Evolutionary conservation across 176 grass and related monocot genomes (phyloP).

Genomic region (Guadua angustifolia): DNA sequence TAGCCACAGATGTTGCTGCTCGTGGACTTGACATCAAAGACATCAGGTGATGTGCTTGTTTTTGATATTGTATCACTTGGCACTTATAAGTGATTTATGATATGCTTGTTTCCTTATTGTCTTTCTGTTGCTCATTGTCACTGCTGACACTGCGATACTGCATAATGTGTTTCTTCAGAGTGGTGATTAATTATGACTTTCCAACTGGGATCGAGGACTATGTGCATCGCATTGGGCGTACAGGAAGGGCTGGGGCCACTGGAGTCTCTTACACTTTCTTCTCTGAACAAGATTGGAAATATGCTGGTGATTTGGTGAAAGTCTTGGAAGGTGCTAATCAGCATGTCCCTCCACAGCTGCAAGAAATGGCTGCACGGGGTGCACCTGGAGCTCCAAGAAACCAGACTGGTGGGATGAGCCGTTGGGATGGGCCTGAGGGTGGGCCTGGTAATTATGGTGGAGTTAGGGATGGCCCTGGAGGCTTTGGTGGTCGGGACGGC

Average conservation of each 20-base stretch:
- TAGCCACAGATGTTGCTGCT: conserved; percentile 97
- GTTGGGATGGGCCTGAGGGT: conserved; percentile 55
- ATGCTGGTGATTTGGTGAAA: conserved; percentile 90
- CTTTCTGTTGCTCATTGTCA: conserved; percentile 35
- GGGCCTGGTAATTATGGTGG: conserved; percentile 53
- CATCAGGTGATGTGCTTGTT: conserved; percentile 63
- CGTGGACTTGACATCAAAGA: conserved; percentile 97
- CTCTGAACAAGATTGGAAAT: conserved; percentile 87
- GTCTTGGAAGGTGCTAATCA: conserved; percentile 92
- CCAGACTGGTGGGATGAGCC: conserved; percentile 58
- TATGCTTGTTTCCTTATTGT: conserved; percentile 14
- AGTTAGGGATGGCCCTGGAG: conserved; percentile 56
- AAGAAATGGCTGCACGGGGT: conserved; percentile 72
- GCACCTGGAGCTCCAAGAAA: conserved; percentile 49
- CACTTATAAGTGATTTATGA: conserved; percentile 1
- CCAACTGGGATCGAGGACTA: conserved; percentile 94
- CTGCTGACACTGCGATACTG: neutral
- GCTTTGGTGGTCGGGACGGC: conserved; percentile 42
- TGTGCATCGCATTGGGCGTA: conserved; percentile 94
- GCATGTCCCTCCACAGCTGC: conserved; percentile 81
- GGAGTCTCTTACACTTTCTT: conserved; percentile 91
- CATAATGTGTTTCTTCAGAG: conserved; percentile 57
- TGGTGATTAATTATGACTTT: conserved; percentile 98
- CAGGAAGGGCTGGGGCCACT: conserved; percentile 90
- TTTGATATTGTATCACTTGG: conserved; percentile 7